These are phyloP conservation scores for Coprinopsis strossmayeri DNA, from an alignment of 768 basidiomycete species.

Conservation along the genomic window DNA sequence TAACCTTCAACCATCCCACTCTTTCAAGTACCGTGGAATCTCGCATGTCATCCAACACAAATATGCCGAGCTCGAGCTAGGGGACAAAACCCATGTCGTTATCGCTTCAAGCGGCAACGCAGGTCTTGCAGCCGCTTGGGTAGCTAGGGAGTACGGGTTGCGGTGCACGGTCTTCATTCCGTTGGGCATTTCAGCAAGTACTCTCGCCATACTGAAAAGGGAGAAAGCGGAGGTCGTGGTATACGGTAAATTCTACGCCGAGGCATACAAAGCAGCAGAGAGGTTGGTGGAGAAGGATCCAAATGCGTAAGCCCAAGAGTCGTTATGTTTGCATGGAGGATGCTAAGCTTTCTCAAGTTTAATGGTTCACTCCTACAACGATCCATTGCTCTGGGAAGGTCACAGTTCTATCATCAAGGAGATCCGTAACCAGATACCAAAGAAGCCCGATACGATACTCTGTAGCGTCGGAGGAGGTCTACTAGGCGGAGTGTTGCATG, in stretches of 20 bases:
- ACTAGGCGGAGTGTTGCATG: conserved; percentile 60
- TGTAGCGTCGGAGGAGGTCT: conserved; percentile 75
- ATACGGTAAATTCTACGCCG: conserved; percentile 50
- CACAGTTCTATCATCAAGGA: conserved; percentile 71
- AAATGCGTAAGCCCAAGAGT: conserved; percentile 58
- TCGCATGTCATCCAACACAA: conserved; percentile 53
- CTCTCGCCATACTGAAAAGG: conserved; percentile 41
- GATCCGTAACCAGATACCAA: conserved; percentile 45
- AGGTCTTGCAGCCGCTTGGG: conserved; percentile 65
- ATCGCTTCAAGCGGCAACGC: conserved; percentile 77
- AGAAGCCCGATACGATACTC: conserved; percentile 63
- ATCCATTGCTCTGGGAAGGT: conserved; percentile 66
- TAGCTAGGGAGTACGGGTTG: conserved; percentile 46
- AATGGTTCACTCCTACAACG: conserved; percentile 66
- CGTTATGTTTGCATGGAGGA: not conserved
- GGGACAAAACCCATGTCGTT: conserved; percentile 51
- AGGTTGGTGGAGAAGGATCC: conserved; percentile 35
- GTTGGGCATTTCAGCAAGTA: conserved; percentile 39
- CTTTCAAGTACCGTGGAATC: conserved; percentile 74
- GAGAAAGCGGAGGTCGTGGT: conserved; percentile 55
- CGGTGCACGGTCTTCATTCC: conserved; percentile 68
- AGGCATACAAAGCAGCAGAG: conserved; percentile 48
- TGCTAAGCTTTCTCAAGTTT: conserved; percentile 35
- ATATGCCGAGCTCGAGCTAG: conserved; percentile 41
- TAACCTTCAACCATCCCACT: conserved; percentile 68